Evolutionary conservation across 2,329 filamentous ascomycete species (phyloP), one percentile per base, ranked within the genome.

Genomic region (Curvularia sp.): DNA sequence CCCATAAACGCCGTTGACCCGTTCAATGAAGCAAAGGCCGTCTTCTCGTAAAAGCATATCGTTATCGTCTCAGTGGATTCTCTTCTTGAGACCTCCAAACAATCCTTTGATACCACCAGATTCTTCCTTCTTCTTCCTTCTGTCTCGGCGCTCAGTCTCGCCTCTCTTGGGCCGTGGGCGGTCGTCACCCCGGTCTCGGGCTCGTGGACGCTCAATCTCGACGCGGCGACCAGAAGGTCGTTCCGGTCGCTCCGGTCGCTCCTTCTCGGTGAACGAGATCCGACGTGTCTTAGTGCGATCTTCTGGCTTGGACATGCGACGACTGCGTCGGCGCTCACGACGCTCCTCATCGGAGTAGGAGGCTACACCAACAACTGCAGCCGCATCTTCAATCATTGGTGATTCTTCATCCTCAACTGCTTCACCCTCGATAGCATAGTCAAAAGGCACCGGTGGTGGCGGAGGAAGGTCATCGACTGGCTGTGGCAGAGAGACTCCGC

Each of bases 1-100:
- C 7, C 55, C 33, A 28, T 50, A 55, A 65, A 60, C 57, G 57
- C 59, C 52, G 18, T 47, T 18, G 58, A 64, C 53, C 49, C 28
- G 18, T 24, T 38, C n/a, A 24, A 18, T 41, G 8, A 46, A 44
- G 26, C 35, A 5, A 38, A 38, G 13, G 35, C n/a, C 15, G 6
- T 38, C 5, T 38, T 38, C 35, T 38, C 35, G 15, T 38, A 38
- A 38, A 38, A n/a, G 4, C 15, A 18, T 38, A 46, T 13, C 35
- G 24, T 43, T 31, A 10, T 38, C 35, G 13, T 31, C 53, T 24
- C 50, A 51, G 42, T 53, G 39, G 49, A 72, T 66, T 28, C 68
- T 66, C 62, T 66, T 73, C 67, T 72, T 73, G 26, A 75, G 64
- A 0, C 73, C 68, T n/a, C 72, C 71, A 53, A 75, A 68, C 13